A percentile compares a stretch with the other conserved stretches of the same genome.
Conservation (phyloP, 345 rosid species). For the Carallia pectinifolia region DNA sequence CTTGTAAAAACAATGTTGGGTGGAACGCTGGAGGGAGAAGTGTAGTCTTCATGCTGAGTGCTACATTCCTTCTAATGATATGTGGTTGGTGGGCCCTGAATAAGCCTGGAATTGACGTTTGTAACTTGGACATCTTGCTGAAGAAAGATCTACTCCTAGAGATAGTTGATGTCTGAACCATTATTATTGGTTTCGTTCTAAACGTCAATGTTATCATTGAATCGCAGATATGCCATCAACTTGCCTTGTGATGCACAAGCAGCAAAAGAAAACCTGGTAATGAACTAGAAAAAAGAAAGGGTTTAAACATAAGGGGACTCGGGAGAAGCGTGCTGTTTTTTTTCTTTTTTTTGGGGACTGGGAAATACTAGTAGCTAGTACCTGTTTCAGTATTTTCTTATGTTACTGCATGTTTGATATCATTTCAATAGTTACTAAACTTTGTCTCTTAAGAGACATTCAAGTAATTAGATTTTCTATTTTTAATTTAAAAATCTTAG, state of each 20-base stretch:
- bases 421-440: too few relatives aligned
- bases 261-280: background rate
- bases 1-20: slow-evolving; percentile 36
- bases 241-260: background rate
- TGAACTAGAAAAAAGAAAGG: background rate
- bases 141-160: background rate
- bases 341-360: too few relatives aligned
- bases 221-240: background rate
- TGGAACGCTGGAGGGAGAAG: slow-evolving; percentile 52
- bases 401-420: background rate
- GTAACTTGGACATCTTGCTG: slow-evolving; percentile 2
- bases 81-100: slow-evolving; percentile 13
- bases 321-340: background rate
- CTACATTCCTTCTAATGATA: slow-evolving; percentile 52
- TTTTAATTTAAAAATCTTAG: too few relatives aligned
- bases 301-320: too few relatives aligned
- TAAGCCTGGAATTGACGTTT: background rate
- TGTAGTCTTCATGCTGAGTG: slow-evolving; percentile 42
- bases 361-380: background rate
- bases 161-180: background rate
- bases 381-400: background rate
- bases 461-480: too few relatives aligned
- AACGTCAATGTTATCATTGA: background rate
- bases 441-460: too few relatives aligned
- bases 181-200: background rate